A percentile compares a stretch with the other conserved stretches of the same genome.
These are phyloP conservation scores for Lasiosphaeria miniovina DNA, from an alignment of 495 filamentous ascomycete genomes.

Conservation along the genomic window DNA sequence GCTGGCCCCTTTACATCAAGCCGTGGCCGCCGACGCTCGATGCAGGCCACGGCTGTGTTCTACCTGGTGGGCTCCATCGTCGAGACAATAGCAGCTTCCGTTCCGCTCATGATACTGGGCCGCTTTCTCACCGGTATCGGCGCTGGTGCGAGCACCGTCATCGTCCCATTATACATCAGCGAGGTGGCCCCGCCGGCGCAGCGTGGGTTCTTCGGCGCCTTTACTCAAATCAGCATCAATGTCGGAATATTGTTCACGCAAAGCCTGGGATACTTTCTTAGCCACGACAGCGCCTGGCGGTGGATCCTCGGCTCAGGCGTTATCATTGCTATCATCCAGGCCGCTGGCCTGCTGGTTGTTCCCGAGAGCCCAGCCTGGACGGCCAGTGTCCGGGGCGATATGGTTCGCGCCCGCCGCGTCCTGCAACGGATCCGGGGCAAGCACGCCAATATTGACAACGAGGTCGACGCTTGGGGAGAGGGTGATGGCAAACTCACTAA, in stretches of 20 bases:
- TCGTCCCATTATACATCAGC: slow-evolving; percentile 94
- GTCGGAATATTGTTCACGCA: slow-evolving; percentile 87
- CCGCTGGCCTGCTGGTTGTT: slow-evolving; percentile 62
- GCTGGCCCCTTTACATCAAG: slow-evolving; percentile 70
- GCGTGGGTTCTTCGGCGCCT: slow-evolving; percentile 82
- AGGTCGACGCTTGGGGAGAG: slow-evolving; percentile 62
- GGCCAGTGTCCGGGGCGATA: slow-evolving; percentile 60
- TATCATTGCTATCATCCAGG: slow-evolving; percentile 61
- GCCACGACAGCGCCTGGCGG: slow-evolving; percentile 73
- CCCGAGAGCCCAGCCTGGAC: slow-evolving; percentile 88
- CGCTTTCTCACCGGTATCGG: slow-evolving; percentile 78
- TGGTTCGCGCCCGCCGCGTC: slow-evolving; percentile 57
- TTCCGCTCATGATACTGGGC: slow-evolving; percentile 65
- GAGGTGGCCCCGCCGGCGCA: slow-evolving; percentile 78
- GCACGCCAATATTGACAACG: slow-evolving; percentile 66
- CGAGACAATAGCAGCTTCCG: slow-evolving; percentile 67
- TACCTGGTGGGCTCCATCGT: slow-evolving; percentile 73
- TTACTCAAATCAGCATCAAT: slow-evolving; percentile 93
- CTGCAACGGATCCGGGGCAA: slow-evolving; percentile 73
- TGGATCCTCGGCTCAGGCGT: slow-evolving; percentile 75
- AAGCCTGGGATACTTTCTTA: slow-evolving; percentile 80
- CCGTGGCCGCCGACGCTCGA: slow-evolving; percentile 68
- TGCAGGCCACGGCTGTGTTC: slow-evolving; percentile 70
- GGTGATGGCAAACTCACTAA: slow-evolving; percentile 30
- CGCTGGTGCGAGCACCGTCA: slow-evolving; percentile 81